Evolutionary conservation across 306 rosid species (phyloP), one percentile per base, ranked within the genome.

Genomic region (Mucuna pruriens): DNA sequence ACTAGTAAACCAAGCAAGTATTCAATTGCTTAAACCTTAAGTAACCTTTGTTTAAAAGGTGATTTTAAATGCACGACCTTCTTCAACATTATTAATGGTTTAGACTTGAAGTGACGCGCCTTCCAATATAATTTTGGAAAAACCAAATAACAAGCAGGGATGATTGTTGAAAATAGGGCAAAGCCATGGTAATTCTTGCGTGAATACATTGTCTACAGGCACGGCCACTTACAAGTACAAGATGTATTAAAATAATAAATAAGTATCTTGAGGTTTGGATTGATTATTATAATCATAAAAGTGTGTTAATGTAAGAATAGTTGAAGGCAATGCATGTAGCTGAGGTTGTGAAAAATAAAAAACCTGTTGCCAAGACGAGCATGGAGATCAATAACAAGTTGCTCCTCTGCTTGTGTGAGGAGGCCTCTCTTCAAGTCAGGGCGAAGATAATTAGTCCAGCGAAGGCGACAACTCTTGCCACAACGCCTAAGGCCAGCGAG

Each of bases 371-470:
- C 98, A 60, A 92, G 97, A 58, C 94, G 91, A 48, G 97, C 90
- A 89, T 94, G 98, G 45, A 94, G 98, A 87, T 94, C 95, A 6
- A 94, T 90, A 51, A 94, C 97, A 60, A 94, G 76, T 26, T 91
- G 92, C 72, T 94, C 97, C 79, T 94, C 98, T 68, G 84, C 73
- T 57, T 90, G 85, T 15, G 91, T 90, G 29, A 94, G 91, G 61
- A 92, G 94, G 22, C 98, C 98, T 87, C 97, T 85, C 86, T 94
- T 94, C 29, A 94, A 84, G 80, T 92, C 97, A 0, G 98, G 98
- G 2, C 98, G 92, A 55, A 94, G 98, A 79, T 94, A 92, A 69
- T 94, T 94, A 9, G 97, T 92, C 98, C 98, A 94, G n/a, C 98
- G 98, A 60, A 94, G 98, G 16, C 98, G 84, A 79, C 98, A 94